A percentile compares a stretch with the other conserved stretches of the same genome.
phyloP scores from a whole-genome alignment of 2,329 filamentous ascomycete species.

The Colletotrichum paranaense region DNA sequence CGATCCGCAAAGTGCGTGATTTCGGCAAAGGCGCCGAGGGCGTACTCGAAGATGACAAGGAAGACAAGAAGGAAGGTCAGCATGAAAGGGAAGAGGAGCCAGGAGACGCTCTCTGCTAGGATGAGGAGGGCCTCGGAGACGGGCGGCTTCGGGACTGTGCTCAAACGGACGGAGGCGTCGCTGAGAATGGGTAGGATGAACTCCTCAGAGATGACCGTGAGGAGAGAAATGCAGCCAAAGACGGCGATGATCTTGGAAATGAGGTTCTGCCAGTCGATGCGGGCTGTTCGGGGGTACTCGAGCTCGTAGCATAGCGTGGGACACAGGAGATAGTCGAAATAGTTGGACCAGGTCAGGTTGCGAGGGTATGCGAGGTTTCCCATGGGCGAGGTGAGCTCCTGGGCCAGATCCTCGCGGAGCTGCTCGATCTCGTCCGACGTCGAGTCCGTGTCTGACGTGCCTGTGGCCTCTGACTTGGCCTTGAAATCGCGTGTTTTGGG shows the following conservation, averaged over 20 bases:
- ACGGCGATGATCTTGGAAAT: constrained; percentile 88
- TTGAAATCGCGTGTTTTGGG: constrained; percentile 27
- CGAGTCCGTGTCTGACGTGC: constrained; percentile 43
- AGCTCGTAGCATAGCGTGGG: constrained; percentile 98
- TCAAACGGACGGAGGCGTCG: constrained; percentile 71
- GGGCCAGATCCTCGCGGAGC: constrained; percentile 87
- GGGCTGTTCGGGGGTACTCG: constrained; percentile 85
- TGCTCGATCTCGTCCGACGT: constrained; percentile 67
- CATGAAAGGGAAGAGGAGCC: constrained; percentile 97
- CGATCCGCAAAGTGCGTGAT: constrained; percentile 93
- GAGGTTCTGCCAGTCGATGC: constrained; percentile 83
- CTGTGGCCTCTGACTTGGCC: constrained; percentile 36
- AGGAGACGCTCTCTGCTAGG: constrained; percentile 88
- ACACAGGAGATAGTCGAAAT: constrained; percentile 87
- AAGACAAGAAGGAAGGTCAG: constrained; percentile 95
- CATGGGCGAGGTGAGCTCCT: constrained; percentile 90
- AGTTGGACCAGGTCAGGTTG: constrained; percentile 88
- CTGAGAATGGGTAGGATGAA: constrained; percentile 92
- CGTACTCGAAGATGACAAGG: constrained; percentile 97
- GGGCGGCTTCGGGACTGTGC: constrained; percentile 48
- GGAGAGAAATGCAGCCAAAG: constrained; percentile 95
- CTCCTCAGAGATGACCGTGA: constrained; percentile 91
- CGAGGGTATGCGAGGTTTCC: constrained; percentile 90
- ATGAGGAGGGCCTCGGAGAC: constrained; percentile 79
- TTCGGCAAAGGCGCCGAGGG: constrained; percentile 93